Evolutionary conservation across 352 stramenopile genomes (phyloP).

Genomic region (Pythium grandisporangium): DNA sequence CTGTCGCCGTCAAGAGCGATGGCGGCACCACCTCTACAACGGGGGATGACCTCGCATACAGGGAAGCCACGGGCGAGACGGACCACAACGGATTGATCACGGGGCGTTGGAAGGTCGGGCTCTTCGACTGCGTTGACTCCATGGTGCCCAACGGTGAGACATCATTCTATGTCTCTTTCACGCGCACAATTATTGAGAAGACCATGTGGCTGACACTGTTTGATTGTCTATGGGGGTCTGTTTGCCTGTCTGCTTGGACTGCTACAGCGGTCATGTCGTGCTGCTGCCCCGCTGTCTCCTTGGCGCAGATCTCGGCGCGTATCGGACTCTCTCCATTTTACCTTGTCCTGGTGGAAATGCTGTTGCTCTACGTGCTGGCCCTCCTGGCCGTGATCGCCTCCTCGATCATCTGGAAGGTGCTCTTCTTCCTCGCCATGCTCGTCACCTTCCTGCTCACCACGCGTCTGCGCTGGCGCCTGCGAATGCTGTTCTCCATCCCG

Average conservation of each 20-base stretch:
- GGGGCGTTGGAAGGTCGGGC: slow-evolving; percentile 20
- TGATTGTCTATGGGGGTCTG: too few species aligned
- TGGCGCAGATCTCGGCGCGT: slow-evolving; percentile 35
- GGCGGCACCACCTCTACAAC: too few species aligned
- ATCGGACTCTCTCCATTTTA: slow-evolving; percentile 31
- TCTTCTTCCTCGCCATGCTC: slow-evolving; percentile 22
- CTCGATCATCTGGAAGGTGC: slow-evolving; percentile 16
- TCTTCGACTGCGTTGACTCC: slow-evolving; percentile 11
- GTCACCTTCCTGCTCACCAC: slow-evolving; percentile 21
- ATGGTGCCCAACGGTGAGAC: slow-evolving; percentile 19
- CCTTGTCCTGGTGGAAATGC: slow-evolving; percentile 20
- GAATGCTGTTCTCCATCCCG: slow-evolving; percentile 14
- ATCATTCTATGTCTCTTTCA: neutral
- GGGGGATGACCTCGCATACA: too few species aligned
- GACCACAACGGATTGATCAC: slow-evolving; percentile 21
- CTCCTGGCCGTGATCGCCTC: slow-evolving; percentile 17
- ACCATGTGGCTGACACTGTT: too few species aligned
- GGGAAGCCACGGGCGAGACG: too few species aligned
- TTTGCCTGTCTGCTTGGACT: neutral
- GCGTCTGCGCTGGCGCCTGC: slow-evolving; percentile 41
- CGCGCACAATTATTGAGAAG: neutral
- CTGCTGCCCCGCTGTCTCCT: slow-evolving; percentile 18
- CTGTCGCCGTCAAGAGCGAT: too few species aligned
- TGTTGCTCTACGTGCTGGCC: slow-evolving; percentile 21
- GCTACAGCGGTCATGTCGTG: slow-evolving; percentile 15